Evolutionary conservation across 768 basidiomycete genomes (phyloP).

Genomic region (Boletus vermiculosoides): DNA sequence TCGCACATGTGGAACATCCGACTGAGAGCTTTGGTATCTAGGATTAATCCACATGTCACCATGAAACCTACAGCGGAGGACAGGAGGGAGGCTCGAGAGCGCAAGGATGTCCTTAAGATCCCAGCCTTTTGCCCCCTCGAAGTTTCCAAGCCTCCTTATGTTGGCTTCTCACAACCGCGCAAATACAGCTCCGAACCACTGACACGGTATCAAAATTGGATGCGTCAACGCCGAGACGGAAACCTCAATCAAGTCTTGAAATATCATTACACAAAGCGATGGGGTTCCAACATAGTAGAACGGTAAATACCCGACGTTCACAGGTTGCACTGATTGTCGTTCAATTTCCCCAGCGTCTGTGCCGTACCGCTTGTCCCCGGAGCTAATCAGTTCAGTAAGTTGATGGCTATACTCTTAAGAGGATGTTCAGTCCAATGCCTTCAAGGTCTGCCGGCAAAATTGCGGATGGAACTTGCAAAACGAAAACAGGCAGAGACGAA

Average conservation of each 20-base stretch:
- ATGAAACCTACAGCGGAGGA: slow-evolving; percentile 36
- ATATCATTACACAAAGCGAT: slow-evolving; percentile 57
- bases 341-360: slow-evolving; percentile 39
- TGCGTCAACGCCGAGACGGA: slow-evolving; percentile 29
- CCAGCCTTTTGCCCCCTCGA: slow-evolving; percentile 42
- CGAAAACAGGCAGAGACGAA: slow-evolving; percentile 25
- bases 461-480: slow-evolving; percentile 40
- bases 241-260: slow-evolving; percentile 34
- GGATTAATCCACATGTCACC: slow-evolving; percentile 56
- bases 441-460: slow-evolving; percentile 42
- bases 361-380: slow-evolving; percentile 51
- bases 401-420: background rate
- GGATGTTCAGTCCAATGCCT: background rate
- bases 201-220: slow-evolving; percentile 42
- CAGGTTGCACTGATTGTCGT: background rate
- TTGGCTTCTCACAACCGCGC: slow-evolving; percentile 49
- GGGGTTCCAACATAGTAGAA: slow-evolving; percentile 45
- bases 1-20: background rate
- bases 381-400: slow-evolving; percentile 53
- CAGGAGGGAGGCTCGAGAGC: slow-evolving; percentile 33
- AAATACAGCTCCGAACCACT: slow-evolving; percentile 45
- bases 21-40: slow-evolving; percentile 23
- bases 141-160: slow-evolving; percentile 17
- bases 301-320: slow-evolving; percentile 37
- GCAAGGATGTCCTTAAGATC: slow-evolving; percentile 42